Evolutionary conservation across 176 grass and related monocot species (phyloP).

Genomic region (Luzula sylvatica): DNA sequence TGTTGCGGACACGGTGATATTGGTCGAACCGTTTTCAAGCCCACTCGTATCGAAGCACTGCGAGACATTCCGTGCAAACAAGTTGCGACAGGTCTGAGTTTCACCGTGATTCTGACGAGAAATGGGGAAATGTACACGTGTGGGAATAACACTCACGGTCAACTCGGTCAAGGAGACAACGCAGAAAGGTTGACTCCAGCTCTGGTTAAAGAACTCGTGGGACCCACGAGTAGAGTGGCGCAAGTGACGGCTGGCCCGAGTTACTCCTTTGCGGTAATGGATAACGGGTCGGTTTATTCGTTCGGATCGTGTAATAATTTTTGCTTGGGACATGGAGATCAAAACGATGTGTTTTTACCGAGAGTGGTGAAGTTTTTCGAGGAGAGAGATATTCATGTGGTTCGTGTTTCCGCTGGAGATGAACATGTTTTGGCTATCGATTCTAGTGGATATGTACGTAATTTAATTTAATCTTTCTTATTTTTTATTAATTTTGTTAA

Average conservation of each 20-base stretch:
- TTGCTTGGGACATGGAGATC: constrained; percentile 90
- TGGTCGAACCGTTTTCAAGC: constrained; percentile 76
- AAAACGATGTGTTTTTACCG: constrained; percentile 75
- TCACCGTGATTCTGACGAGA: constrained; percentile 78
- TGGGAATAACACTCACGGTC: constrained; percentile 89
- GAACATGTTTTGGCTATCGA: constrained; percentile 96
- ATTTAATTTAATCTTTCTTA: not conserved
- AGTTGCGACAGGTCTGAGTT: constrained; percentile 89
- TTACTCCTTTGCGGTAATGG: constrained; percentile 82
- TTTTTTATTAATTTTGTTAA: not conserved
- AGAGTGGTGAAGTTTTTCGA: constrained; percentile 82
- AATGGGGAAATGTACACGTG: constrained; percentile 73
- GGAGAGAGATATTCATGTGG: constrained; percentile 82
- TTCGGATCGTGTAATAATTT: constrained; percentile 95
- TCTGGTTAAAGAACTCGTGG: constrained; percentile 45
- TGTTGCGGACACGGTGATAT: constrained; percentile 94
- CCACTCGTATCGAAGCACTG: constrained; percentile 61
- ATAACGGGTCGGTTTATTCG: constrained; percentile 78
- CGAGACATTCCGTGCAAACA: constrained; percentile 70
- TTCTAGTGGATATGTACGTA: constrained; percentile 67
- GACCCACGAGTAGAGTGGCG: constrained; percentile 32
- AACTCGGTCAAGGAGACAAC: constrained; percentile 92
- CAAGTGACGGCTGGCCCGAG: constrained; percentile 84
- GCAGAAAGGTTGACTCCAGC: constrained; percentile 67
- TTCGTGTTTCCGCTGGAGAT: constrained; percentile 87